Conservation (phyloP, 441 rosid genomes). For the Arabidopsis hybrid region DNA sequence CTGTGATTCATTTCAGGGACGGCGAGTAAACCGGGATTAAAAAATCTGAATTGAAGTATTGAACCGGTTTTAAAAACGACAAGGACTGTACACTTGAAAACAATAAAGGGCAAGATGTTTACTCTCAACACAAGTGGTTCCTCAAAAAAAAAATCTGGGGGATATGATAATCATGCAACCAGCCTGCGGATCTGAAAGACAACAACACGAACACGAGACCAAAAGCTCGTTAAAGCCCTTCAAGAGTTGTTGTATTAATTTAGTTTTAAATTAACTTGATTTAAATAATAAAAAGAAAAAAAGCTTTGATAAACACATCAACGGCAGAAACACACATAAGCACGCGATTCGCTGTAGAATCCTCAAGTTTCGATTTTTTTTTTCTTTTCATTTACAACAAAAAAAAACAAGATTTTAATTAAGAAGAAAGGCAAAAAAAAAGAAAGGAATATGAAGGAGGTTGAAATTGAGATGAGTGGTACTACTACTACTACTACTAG, state of each 20-base stretch:
- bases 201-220: neutral
- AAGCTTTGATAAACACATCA: conserved; percentile 43
- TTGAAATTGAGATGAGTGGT: conserved; percentile 55
- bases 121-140: neutral
- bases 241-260: conserved; percentile 19
- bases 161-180: conserved; percentile 28
- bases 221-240: neutral
- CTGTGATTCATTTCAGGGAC: neutral
- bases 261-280: neutral
- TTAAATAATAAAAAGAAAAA: neutral
- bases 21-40: conserved; percentile 19
- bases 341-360: conserved; percentile 48
- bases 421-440: conserved; percentile 4
- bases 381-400: too few species aligned
- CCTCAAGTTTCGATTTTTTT: conserved; percentile 38
- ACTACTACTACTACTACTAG: neutral
- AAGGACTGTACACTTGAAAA: neutral
- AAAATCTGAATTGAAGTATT: neutral
- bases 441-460: conserved; percentile 47
- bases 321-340: conserved; percentile 42
- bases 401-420: conserved; percentile 42
- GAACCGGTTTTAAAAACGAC: conserved; percentile 22
- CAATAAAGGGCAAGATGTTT: conserved; percentile 9
- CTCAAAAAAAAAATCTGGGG: conserved; percentile 20
- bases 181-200: conserved; percentile 32